Conservation (phyloP, 148 eudicot species). For the Silene conica region DNA sequence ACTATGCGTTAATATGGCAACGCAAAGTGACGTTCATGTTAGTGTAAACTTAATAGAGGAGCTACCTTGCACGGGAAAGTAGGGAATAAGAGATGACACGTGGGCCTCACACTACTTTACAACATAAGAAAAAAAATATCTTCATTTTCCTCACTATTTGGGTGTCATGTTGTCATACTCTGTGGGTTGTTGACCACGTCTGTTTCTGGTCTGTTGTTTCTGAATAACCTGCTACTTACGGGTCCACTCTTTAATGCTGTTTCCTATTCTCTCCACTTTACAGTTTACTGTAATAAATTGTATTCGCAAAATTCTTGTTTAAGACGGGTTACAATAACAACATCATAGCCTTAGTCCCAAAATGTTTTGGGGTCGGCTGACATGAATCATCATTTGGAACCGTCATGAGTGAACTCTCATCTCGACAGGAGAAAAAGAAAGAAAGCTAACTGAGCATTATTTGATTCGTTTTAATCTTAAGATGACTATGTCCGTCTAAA, state of each 20-base stretch:
- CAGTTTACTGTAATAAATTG: too few species aligned
- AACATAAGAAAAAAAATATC: background rate
- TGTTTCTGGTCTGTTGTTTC: constrained; percentile 17
- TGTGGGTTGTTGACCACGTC: constrained; percentile 18
- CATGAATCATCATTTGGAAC: too few species aligned
- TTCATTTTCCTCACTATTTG: constrained; percentile 14
- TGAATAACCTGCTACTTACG: constrained; percentile 17
- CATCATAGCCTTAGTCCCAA: too few species aligned
- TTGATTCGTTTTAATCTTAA: too few species aligned
- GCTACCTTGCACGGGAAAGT: constrained; percentile 23
- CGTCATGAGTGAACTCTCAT: too few species aligned
- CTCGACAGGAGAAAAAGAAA: too few species aligned
- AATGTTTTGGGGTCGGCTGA: too few species aligned
- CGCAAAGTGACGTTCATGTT: background rate
- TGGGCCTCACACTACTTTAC: constrained; percentile 14
- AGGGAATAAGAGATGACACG: constrained; percentile 10
- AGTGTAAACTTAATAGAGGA: background rate
- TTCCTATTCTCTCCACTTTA: too few species aligned
- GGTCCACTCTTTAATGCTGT: constrained; percentile 20
- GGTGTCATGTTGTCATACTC: constrained; percentile 1
- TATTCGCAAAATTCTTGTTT: too few species aligned
- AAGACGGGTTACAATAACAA: too few species aligned
- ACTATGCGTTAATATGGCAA: background rate
- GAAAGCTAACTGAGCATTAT: too few species aligned
- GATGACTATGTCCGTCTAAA: background rate